phyloP scores from a whole-genome alignment of 2,329 filamentous ascomycete genomes.

The Pseudocercospora musae region DNA sequence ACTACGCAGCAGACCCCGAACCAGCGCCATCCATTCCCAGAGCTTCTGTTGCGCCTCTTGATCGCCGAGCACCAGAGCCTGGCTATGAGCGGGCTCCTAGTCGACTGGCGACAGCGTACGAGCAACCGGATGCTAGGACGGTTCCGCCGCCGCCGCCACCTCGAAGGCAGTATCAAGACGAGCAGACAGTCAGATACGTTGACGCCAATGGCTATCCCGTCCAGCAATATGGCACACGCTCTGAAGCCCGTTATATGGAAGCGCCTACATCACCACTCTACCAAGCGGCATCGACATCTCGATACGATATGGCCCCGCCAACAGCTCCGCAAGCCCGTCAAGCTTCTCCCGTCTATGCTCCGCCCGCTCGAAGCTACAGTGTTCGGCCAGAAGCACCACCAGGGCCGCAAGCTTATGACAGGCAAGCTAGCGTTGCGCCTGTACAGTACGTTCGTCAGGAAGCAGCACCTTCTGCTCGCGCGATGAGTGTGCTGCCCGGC shows the following conservation, averaged over 20 bases:
- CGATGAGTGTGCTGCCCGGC: slow-evolving; percentile 41
- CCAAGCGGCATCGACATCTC: slow-evolving; percentile 20
- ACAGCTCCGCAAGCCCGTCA: slow-evolving; percentile 35
- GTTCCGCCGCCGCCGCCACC: slow-evolving; percentile 28
- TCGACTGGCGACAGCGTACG: slow-evolving; percentile 42
- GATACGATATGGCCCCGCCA: slow-evolving; percentile 24
- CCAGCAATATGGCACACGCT: slow-evolving; percentile 22
- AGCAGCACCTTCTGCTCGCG: slow-evolving; percentile 27
- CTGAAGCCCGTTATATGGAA: slow-evolving; percentile 23
- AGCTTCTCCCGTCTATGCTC: slow-evolving; percentile 26
- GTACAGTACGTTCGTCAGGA: slow-evolving; percentile 35
- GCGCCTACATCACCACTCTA: slow-evolving; percentile 30
- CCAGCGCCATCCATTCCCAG: slow-evolving; percentile 37
- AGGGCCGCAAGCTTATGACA: slow-evolving; percentile 33
- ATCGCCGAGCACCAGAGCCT: slow-evolving; percentile 38
- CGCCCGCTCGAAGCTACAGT: slow-evolving; percentile 30
- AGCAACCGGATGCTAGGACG: slow-evolving; percentile 36
- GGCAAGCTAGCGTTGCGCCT: slow-evolving; percentile 43
- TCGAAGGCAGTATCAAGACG: slow-evolving; percentile 21
- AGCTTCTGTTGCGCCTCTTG: slow-evolving; percentile 50
- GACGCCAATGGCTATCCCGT: slow-evolving; percentile 29
- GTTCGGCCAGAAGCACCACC: slow-evolving; percentile 55
- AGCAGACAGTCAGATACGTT: slow-evolving; percentile 28
- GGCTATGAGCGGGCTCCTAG: slow-evolving; percentile 60
- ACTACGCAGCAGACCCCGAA: slow-evolving; percentile 56